These are phyloP conservation scores for Cryphonectria radicalis DNA, from an alignment of 2,329 filamentous ascomycete genomes.

Conservation along the genomic window DNA sequence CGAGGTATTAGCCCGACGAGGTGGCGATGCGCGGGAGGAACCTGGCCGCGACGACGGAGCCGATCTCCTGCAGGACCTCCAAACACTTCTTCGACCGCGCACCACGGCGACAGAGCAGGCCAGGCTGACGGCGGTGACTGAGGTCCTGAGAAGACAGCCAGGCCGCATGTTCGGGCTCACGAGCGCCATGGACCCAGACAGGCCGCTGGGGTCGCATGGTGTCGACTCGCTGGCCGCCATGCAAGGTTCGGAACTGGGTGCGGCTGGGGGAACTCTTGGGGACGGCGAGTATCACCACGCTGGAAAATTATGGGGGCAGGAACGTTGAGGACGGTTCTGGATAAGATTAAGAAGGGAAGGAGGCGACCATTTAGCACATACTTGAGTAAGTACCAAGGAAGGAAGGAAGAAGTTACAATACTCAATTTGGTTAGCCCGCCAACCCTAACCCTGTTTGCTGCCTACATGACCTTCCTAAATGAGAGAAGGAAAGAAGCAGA, in stretches of 20 bases:
- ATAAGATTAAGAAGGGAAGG: not conserved
- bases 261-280: constrained; percentile 30
- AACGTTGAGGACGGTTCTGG: not conserved
- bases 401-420: too few species aligned
- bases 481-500: not conserved
- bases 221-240: constrained; percentile 40
- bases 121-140: constrained; percentile 10
- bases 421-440: not conserved
- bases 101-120: constrained; percentile 17
- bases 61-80: too few species aligned
- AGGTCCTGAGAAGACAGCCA: constrained; percentile 18
- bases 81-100: constrained; percentile 4
- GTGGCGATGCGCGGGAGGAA: constrained; percentile 1
- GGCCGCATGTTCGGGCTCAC: constrained; percentile 29
- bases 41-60: not conserved
- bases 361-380: not conserved
- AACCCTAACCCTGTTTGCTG: too few species aligned
- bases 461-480: constrained; percentile 14
- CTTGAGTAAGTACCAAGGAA: too few species aligned
- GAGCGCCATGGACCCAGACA: constrained; percentile 28
- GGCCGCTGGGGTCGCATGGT: constrained; percentile 33
- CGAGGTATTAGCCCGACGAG: constrained; percentile 1
- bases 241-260: constrained; percentile 40
- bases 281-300: constrained; percentile 30
- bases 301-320: constrained; percentile 30